Conservation (phyloP, 306 rosid species). For the Prinsepia uniflora region DNA sequence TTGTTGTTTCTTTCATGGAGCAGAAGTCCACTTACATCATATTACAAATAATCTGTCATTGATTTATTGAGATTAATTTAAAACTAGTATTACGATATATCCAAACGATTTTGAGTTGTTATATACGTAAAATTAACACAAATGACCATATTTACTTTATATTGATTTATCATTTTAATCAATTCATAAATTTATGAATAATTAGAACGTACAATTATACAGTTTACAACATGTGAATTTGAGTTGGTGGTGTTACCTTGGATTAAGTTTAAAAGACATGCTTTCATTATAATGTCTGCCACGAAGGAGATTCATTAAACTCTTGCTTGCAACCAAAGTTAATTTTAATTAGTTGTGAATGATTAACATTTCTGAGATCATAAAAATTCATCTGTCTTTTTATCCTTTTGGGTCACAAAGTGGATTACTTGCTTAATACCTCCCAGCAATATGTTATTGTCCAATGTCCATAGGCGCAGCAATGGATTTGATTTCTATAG, state of each 20-base stretch:
- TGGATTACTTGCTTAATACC: background rate
- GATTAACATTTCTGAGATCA: background rate
- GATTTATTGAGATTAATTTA: too few relatives aligned
- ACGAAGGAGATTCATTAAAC: background rate
- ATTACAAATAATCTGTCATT: too few relatives aligned
- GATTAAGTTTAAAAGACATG: background rate
- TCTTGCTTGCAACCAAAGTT: background rate
- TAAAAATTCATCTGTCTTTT: background rate
- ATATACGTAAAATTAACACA: too few relatives aligned
- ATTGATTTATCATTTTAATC: too few relatives aligned
- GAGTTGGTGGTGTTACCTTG: background rate
- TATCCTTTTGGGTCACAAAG: background rate
- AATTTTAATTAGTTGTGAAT: background rate
- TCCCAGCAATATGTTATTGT: background rate
- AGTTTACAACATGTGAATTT: background rate
- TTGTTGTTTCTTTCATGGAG: too few relatives aligned
- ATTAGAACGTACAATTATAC: background rate
- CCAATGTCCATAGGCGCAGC: background rate
- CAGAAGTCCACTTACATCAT: too few relatives aligned
- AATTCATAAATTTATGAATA: too few relatives aligned
- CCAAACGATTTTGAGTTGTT: too few relatives aligned
- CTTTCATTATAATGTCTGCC: constrained; percentile 5
- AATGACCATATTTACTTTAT: too few relatives aligned
- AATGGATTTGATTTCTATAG: too few relatives aligned
- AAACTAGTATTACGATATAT: too few relatives aligned